Evolutionary conservation across 2,329 filamentous ascomycete genomes (phyloP).

Genomic region (Diplodia sapinea): DNA sequence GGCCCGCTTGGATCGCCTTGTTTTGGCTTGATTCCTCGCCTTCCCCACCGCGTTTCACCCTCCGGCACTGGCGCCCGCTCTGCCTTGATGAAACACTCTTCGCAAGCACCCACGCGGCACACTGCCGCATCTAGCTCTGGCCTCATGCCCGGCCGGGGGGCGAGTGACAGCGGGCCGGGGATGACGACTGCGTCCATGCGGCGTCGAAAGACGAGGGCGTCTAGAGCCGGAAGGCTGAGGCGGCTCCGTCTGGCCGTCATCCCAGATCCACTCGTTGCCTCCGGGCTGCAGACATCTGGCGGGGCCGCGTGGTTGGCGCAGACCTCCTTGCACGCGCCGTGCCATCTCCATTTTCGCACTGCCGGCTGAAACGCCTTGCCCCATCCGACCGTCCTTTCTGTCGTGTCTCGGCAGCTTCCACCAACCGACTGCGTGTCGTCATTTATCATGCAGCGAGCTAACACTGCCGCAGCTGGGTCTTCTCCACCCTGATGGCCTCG

Average conservation of each 20-base stretch:
- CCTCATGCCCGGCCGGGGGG: neutral
- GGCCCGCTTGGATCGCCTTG: constrained; percentile 11
- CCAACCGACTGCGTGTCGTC: neutral
- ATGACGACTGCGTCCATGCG: constrained; percentile 13
- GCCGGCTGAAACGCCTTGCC: neutral
- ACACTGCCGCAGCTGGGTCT: constrained; percentile 59
- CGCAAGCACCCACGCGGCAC: neutral
- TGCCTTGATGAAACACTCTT: constrained; percentile 8
- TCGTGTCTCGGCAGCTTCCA: neutral
- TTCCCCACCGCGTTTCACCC: constrained; percentile 11
- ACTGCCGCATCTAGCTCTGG: neutral
- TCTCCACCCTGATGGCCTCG: constrained; percentile 63
- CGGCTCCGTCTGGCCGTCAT: neutral
- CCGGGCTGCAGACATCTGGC: neutral
- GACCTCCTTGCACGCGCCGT: constrained; percentile 3
- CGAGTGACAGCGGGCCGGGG: neutral
- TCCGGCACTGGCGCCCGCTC: neutral
- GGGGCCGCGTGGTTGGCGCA: constrained; percentile 12
- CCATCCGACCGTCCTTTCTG: neutral
- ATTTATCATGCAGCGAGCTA: constrained; percentile 16
- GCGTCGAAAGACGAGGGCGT: neutral
- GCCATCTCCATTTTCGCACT: neutral
- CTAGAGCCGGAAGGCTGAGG: neutral
- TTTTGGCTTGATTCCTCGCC: constrained; percentile 17
- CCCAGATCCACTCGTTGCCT: constrained; percentile 16